A percentile compares a stretch with the other conserved stretches of the same genome.
Conservation (phyloP, 129 eudicot genomes). For the Lonicera japonica region DNA sequence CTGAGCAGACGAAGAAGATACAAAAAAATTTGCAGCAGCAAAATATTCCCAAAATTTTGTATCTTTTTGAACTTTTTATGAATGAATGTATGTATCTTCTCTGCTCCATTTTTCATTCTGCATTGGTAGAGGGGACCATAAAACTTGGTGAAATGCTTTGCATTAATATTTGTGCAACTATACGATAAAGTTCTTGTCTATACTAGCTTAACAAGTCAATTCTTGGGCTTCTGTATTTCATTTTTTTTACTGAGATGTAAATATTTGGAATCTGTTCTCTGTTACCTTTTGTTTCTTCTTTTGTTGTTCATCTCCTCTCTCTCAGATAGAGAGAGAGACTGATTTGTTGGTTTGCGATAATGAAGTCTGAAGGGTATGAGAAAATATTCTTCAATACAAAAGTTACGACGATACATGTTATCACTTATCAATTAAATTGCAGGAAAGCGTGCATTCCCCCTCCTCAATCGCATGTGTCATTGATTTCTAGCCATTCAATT, state of each 20-base stretch:
- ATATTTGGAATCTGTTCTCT: neutral
- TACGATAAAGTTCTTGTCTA: neutral
- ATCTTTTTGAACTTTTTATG: neutral
- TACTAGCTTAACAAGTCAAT: neutral
- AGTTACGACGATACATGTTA: too few relatives aligned
- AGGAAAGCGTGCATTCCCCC: too few relatives aligned
- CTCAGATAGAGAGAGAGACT: neutral
- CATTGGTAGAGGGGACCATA: neutral
- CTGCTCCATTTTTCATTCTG: conserved; percentile 1
- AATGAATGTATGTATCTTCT: conserved; percentile 7
- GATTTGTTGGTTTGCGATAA: too few relatives aligned
- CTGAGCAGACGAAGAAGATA: conserved; percentile 44
- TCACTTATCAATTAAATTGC: too few relatives aligned
- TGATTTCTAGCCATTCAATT: too few relatives aligned
- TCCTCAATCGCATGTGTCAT: too few relatives aligned
- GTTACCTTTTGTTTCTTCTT: neutral
- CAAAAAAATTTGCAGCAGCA: conserved; percentile 38
- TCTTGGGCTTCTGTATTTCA: neutral
- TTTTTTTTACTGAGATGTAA: neutral
- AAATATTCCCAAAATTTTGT: conserved; percentile 18
- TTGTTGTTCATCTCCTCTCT: neutral
- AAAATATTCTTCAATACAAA: too few relatives aligned
- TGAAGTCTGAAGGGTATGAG: too few relatives aligned
- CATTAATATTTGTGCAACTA: neutral
- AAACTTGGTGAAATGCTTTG: conserved; percentile 1